Conservation (phyloP, 225 moss, liverwort and hornwort genomes). For the Lunularia cruciata region DNA sequence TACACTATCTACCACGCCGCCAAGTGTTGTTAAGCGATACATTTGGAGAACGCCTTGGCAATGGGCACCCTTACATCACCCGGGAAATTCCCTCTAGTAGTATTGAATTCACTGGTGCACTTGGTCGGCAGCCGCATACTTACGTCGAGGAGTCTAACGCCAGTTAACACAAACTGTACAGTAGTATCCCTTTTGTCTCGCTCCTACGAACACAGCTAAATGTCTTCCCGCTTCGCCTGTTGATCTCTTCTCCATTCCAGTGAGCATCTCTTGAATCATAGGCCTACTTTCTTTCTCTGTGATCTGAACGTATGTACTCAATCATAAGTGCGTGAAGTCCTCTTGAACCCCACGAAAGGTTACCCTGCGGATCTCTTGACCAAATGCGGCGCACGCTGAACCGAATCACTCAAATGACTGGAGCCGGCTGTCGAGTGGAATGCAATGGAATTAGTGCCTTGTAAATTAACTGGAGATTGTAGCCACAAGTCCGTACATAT, state of each 20-base stretch:
- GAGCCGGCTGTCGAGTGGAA: not conserved
- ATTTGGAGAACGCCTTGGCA: too few species aligned
- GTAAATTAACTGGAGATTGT: not conserved
- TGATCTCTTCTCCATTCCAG: not conserved
- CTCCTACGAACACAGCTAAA: not conserved
- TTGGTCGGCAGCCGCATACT: conserved; percentile 5
- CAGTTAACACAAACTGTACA: not conserved
- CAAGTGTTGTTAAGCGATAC: too few species aligned
- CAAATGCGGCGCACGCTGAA: not conserved
- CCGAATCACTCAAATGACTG: not conserved
- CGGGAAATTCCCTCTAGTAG: not conserved
- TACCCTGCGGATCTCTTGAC: too few species aligned
- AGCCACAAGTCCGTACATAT: not conserved
- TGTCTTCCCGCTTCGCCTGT: not conserved
- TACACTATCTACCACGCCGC: not conserved
- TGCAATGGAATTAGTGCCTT: not conserved
- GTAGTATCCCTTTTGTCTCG: not conserved
- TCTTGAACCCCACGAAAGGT: too few species aligned
- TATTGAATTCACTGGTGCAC: not conserved
- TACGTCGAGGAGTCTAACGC: not conserved
- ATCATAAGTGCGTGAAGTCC: too few species aligned
- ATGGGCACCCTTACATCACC: too few species aligned
- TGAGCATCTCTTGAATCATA: too few species aligned
- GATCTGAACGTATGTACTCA: too few species aligned
- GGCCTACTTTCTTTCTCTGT: too few species aligned